Evolutionary conservation across 2,329 filamentous ascomycete genomes (phyloP).

Genomic region (Penicillium digitatum): DNA sequence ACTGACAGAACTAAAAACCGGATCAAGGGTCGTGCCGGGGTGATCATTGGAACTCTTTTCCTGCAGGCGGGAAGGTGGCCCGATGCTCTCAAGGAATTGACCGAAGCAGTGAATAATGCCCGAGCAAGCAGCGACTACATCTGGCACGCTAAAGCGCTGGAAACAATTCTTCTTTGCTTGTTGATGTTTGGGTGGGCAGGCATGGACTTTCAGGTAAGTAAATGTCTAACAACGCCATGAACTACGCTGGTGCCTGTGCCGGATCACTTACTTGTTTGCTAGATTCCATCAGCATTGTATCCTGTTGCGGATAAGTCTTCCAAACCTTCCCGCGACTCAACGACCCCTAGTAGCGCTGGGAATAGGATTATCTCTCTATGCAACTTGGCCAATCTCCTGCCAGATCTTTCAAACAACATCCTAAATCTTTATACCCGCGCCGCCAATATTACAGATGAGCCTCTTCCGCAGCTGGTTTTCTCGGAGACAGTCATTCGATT

Average conservation of each 20-base stretch:
- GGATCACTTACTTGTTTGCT: neutral
- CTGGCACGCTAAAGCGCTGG: conserved; percentile 96
- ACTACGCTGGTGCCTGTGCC: neutral
- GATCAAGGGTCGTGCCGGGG: conserved; percentile 71
- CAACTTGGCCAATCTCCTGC: conserved; percentile 51
- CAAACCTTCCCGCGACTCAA: conserved; percentile 41
- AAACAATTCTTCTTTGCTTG: conserved; percentile 78
- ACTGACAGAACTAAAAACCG: conserved; percentile 76
- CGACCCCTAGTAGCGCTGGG: conserved; percentile 45
- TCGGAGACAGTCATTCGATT: conserved; percentile 56
- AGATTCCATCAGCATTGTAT: conserved; percentile 54
- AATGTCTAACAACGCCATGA: neutral
- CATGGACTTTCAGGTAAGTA: conserved; percentile 63
- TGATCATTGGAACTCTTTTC: conserved; percentile 80
- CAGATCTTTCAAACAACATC: conserved; percentile 56
- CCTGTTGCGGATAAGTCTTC: conserved; percentile 49
- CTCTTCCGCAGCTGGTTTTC: conserved; percentile 51
- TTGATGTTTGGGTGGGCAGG: conserved; percentile 80
- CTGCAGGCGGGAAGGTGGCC: conserved; percentile 85
- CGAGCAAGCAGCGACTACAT: conserved; percentile 81
- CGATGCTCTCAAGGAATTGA: conserved; percentile 78
- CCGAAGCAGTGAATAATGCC: conserved; percentile 72
- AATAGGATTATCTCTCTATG: conserved; percentile 45
- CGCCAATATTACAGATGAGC: conserved; percentile 51
- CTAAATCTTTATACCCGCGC: conserved; percentile 54